These are phyloP conservation scores for Cordyceps farinosa DNA, from an alignment of 2,329 filamentous ascomycete species.

Conservation along the genomic window DNA sequence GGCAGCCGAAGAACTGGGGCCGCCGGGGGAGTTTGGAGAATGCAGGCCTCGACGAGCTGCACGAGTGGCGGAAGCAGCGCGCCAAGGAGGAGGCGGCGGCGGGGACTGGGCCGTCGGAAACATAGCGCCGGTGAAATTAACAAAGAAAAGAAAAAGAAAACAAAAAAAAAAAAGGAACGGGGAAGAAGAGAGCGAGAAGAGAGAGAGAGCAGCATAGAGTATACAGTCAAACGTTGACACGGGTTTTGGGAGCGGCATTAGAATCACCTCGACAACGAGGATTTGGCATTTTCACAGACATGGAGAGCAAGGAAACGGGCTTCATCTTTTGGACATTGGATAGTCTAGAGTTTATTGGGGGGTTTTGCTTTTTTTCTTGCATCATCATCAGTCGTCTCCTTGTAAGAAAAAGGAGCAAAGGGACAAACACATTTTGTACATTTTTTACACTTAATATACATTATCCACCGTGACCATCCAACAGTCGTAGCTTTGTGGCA, in stretches of 20 bases:
- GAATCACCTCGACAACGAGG: slow-evolving; percentile 5
- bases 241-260: neutral
- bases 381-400: neutral
- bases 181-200: neutral
- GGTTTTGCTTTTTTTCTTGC: neutral
- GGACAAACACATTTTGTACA: slow-evolving; percentile 4
- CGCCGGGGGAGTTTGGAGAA: slow-evolving; percentile 77
- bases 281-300: neutral
- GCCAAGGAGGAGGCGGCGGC: slow-evolving; percentile 8
- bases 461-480: neutral
- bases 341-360: neutral
- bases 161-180: neutral
- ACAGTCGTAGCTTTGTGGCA: neutral
- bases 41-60: slow-evolving; percentile 45
- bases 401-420: neutral
- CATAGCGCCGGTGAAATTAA: too few relatives aligned
- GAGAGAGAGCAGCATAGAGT: slow-evolving; percentile 1
- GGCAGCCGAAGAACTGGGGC: slow-evolving; percentile 89
- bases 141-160: neutral
- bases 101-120: too few relatives aligned
- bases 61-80: slow-evolving; percentile 28
- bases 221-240: neutral
- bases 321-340: neutral
- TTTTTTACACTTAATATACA: slow-evolving; percentile 15
- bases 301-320: neutral